Evolutionary conservation across 2,329 filamentous ascomycete species (phyloP).

Genomic region (Arthrobotrys musiformis): DNA sequence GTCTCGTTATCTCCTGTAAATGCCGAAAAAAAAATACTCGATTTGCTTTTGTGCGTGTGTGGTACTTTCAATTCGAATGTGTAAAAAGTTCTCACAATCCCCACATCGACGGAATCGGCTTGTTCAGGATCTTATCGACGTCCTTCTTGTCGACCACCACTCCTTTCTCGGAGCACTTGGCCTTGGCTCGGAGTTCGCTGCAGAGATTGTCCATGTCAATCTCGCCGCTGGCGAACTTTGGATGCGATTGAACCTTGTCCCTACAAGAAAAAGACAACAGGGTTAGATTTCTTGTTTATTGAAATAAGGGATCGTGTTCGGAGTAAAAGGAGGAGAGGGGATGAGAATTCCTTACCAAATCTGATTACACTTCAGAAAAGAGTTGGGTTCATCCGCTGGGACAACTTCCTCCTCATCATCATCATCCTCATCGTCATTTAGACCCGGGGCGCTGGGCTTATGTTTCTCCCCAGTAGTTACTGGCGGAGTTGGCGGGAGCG

Average conservation of each 20-base stretch:
- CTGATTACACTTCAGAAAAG: slow-evolving; percentile 84
- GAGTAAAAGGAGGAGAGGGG: background rate
- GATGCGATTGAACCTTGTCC: slow-evolving; percentile 71
- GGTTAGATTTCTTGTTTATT: slow-evolving; percentile 51
- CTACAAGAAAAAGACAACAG: slow-evolving; percentile 65
- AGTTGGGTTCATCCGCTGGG: slow-evolving; percentile 70
- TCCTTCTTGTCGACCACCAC: slow-evolving; percentile 90
- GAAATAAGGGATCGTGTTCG: slow-evolving; percentile 37
- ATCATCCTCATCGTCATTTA: slow-evolving; percentile 70
- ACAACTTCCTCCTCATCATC: slow-evolving; percentile 75
- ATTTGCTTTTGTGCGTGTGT: slow-evolving; percentile 29
- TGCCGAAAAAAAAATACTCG: slow-evolving; percentile 25
- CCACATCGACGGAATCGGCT: slow-evolving; percentile 55
- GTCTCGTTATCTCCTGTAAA: slow-evolving; percentile 53
- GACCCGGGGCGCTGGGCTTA: slow-evolving; percentile 57
- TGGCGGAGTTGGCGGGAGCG: slow-evolving; percentile 79
- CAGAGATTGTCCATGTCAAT: slow-evolving; percentile 95
- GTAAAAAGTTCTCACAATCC: slow-evolving; percentile 28
- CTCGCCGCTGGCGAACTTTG: slow-evolving; percentile 84
- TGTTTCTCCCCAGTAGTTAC: slow-evolving; percentile 63
- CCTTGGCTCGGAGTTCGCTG: slow-evolving; percentile 92
- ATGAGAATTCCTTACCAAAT: slow-evolving; percentile 77
- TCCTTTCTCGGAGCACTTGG: slow-evolving; percentile 89
- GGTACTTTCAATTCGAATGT: slow-evolving; percentile 1
- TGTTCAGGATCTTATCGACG: slow-evolving; percentile 70